Evolutionary conservation across 2,329 filamentous ascomycete genomes (phyloP).

Genomic region (Paraphoma sp.): DNA sequence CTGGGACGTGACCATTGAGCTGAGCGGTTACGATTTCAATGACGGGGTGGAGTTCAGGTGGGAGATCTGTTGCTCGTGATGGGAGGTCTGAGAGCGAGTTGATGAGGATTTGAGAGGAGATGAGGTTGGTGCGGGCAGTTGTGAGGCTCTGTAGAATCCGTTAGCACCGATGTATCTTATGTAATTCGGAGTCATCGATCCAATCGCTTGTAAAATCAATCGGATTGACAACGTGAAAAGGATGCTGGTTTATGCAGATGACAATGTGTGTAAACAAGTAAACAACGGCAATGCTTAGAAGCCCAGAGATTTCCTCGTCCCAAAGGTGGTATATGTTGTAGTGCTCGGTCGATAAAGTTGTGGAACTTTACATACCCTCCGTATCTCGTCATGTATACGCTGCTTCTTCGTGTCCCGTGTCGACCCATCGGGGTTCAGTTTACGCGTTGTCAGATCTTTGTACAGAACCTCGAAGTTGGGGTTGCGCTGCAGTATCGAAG

Average conservation of each 20-base stretch:
- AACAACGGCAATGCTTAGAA: too few species aligned
- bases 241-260: too few species aligned
- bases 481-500: constrained; percentile 46
- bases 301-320: background rate
- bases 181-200: too few species aligned
- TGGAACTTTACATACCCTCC: constrained; percentile 35
- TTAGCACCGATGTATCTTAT: constrained; percentile 5
- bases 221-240: too few species aligned
- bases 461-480: constrained; percentile 55
- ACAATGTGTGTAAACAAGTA: too few species aligned
- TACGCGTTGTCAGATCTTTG: constrained; percentile 51
- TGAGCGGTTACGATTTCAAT: constrained; percentile 52
- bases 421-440: constrained; percentile 53
- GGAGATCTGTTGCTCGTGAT: constrained; percentile 44
- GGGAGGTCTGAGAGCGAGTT: constrained; percentile 44
- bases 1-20: constrained; percentile 45
- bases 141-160: constrained; percentile 42
- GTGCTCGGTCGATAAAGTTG: background rate
- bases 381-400: constrained; percentile 49
- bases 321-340: background rate
- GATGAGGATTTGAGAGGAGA: constrained; percentile 44
- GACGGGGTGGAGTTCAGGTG: constrained; percentile 51
- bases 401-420: constrained; percentile 52
- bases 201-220: background rate
- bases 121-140: constrained; percentile 39